These are phyloP conservation scores for Mortierella sp. DNA, from an alignment of 371 early-diverging fungal genomes.

Conservation along the genomic window DNA sequence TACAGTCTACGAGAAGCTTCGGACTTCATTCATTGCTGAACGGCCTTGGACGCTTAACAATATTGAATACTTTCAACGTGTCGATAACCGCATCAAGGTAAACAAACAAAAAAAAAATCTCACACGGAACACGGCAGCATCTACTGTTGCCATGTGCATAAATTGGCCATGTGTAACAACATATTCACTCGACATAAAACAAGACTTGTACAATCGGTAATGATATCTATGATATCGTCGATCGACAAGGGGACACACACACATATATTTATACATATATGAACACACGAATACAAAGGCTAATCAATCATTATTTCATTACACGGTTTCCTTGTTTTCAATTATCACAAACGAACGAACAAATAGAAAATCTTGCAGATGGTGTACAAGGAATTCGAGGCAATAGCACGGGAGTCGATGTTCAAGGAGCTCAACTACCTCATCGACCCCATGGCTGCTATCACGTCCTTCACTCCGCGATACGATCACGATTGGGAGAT, in stretches of 20 bases:
- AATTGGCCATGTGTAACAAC: no score
- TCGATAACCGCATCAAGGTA: conserved; percentile 48
- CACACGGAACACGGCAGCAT: no score
- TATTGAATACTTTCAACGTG: conserved; percentile 34
- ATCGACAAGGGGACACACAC: no score
- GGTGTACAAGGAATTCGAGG: conserved; percentile 41
- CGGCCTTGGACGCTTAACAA: conserved; percentile 15
- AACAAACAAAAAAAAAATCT: neutral
- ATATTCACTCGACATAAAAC: no score
- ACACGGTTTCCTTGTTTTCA: neutral
- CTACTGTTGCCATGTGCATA: no score
- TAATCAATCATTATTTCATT: neutral
- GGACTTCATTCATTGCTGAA: neutral
- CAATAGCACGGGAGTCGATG: conserved; percentile 37
- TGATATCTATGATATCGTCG: no score
- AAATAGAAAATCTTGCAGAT: conserved; percentile 34
- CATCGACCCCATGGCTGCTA: conserved; percentile 38
- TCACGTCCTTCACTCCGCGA: neutral
- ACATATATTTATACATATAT: neutral
- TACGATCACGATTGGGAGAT: conserved; percentile 33
- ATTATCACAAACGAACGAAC: neutral
- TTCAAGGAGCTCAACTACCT: conserved; percentile 34
- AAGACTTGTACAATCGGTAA: no score
- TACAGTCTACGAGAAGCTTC: conserved; percentile 33
- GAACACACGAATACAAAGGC: neutral